Percentiles rank a stretch among this genome's conserved stretches.
Evolutionary conservation across 345 rosid species (phyloP).

Genomic region (Garcia nutans): DNA sequence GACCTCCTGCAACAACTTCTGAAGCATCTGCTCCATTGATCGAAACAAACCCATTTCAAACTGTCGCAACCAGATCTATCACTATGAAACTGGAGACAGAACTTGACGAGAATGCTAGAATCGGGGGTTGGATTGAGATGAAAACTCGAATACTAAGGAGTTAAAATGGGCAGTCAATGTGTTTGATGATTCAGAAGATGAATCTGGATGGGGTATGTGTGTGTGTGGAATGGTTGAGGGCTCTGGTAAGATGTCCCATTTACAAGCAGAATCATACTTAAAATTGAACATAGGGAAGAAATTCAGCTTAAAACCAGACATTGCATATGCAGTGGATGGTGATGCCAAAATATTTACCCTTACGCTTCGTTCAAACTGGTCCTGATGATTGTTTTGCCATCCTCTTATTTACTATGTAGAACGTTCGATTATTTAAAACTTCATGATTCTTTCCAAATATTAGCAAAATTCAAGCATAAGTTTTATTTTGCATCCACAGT

Average conservation of each 20-base stretch:
- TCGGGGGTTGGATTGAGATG: constrained; percentile 81
- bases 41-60: constrained; percentile 21
- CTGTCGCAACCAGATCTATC: constrained; percentile 37
- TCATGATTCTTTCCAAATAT: too few relatives aligned
- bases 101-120: constrained; percentile 53
- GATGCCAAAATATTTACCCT: constrained; percentile 50
- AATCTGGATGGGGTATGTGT: constrained; percentile 74
- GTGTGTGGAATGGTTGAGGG: constrained; percentile 53
- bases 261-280: constrained; percentile 66
- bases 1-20: constrained; percentile 21
- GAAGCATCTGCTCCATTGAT: constrained; percentile 30
- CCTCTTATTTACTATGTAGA: too few relatives aligned
- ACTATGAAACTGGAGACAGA: constrained; percentile 66
- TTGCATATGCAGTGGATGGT: constrained; percentile 53
- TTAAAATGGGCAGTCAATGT: constrained; percentile 59
- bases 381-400: constrained; percentile 36
- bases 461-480: too few relatives aligned
- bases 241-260: constrained; percentile 36
- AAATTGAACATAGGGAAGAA: constrained; percentile 46
- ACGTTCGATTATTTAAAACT: too few relatives aligned
- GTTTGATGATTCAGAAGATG: constrained; percentile 62
- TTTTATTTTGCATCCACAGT: too few relatives aligned
- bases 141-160: constrained; percentile 41
- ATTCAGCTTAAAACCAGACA: constrained; percentile 67
- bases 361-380: constrained; percentile 78